A percentile compares a stretch with the other conserved stretches of the same genome.
These are phyloP conservation scores for Angophora floribunda DNA, from an alignment of 345 rosid species.

Conservation along the genomic window DNA sequence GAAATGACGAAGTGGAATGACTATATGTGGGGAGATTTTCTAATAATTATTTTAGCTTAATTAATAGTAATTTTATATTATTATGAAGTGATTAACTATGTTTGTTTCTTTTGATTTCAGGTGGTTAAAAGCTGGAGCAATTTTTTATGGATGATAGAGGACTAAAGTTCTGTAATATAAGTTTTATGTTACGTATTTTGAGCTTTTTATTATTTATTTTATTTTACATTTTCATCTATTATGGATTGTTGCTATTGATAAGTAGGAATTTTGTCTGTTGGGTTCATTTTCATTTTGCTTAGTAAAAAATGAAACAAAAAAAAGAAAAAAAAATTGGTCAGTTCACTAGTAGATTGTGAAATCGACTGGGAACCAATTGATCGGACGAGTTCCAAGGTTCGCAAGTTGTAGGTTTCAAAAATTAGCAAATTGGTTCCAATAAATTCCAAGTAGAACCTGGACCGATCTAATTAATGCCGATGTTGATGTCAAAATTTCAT, in stretches of 20 bases:
- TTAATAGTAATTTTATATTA: too few relatives aligned
- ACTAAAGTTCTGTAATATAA: too few relatives aligned
- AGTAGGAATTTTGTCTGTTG: too few relatives aligned
- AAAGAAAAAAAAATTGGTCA: accelerated
- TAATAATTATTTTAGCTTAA: too few relatives aligned
- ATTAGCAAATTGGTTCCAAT: accelerated
- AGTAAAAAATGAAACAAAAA: too few relatives aligned
- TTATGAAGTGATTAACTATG: too few relatives aligned
- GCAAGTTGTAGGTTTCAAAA: accelerated
- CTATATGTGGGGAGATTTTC: too few relatives aligned
- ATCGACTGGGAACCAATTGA: neutral
- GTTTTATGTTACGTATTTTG: neutral
- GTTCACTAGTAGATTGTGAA: neutral
- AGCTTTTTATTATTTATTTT: too few relatives aligned
- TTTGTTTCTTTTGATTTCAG: neutral
- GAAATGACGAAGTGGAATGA: too few relatives aligned
- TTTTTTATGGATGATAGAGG: too few relatives aligned
- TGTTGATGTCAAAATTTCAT: neutral
- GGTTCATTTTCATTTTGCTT: neutral
- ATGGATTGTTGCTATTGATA: neutral
- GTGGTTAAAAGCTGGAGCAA: neutral
- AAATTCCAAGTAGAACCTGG: accelerated
- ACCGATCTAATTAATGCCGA: neutral
- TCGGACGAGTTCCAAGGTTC: neutral
- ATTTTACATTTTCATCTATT: too few relatives aligned